Evolutionary conservation across 345 rosid genomes (phyloP).

Genomic region (Citropsis articulata): DNA sequence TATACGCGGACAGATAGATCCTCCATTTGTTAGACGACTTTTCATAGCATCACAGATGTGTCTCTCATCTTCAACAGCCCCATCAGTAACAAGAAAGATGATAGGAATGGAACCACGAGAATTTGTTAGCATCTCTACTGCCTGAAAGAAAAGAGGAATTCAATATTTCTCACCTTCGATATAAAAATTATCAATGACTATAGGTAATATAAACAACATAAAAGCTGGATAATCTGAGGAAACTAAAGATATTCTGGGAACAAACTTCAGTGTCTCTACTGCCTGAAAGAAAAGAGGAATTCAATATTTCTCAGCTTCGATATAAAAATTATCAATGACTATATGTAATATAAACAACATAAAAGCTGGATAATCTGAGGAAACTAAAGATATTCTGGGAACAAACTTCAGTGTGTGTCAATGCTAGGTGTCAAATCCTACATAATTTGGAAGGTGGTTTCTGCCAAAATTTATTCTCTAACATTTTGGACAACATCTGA

Average conservation of each 20-base stretch:
- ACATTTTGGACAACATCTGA: neutral
- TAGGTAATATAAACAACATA: neutral
- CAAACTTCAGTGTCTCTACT: slow-evolving; percentile 36
- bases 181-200: neutral
- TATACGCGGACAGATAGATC: slow-evolving; percentile 60
- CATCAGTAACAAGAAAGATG: slow-evolving; percentile 87
- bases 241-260: neutral
- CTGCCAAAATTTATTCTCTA: neutral
- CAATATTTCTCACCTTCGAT: neutral
- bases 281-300: slow-evolving; percentile 62
- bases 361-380: neutral
- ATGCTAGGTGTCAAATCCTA: neutral
- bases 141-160: slow-evolving; percentile 53
- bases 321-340: neutral
- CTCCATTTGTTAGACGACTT: slow-evolving; percentile 46
- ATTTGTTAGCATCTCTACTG: slow-evolving; percentile 74
- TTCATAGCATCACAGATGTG: slow-evolving; percentile 69
- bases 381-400: neutral
- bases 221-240: neutral
- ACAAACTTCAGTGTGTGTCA: neutral
- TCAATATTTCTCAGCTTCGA: neutral
- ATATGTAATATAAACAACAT: neutral
- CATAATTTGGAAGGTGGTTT: neutral
- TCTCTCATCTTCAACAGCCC: slow-evolving; percentile 90
- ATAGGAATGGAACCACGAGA: slow-evolving; percentile 61